Conservation (phyloP, 2,329 filamentous ascomycete genomes). For the Fusarium xyrophilum region DNA sequence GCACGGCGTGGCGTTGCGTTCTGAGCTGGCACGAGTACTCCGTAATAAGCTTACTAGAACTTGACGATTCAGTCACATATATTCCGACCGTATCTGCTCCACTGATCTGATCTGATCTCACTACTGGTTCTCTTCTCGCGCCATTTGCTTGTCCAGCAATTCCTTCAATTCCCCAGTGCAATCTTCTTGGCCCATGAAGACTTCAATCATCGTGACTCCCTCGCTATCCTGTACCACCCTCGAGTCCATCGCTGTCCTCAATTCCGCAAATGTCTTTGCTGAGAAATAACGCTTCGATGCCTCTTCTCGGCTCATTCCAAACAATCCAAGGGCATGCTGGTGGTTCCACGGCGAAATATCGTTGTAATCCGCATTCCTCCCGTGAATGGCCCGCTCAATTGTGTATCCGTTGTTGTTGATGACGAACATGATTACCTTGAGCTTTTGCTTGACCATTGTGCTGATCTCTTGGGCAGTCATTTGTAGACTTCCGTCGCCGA, state of each 20-base stretch:
- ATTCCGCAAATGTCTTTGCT: not conserved
- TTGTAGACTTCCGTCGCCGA: constrained; percentile 8
- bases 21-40: not conserved
- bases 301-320: not conserved
- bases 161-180: constrained; percentile 5
- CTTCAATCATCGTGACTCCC: constrained; percentile 7
- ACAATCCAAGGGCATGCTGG: constrained; percentile 5
- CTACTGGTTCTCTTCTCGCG: not conserved
- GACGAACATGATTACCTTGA: constrained; percentile 10
- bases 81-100: not conserved
- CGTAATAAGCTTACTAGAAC: not conserved
- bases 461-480: constrained; percentile 19
- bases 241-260: constrained; percentile 2
- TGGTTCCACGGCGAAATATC: constrained; percentile 13
- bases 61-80: not conserved
- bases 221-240: not conserved
- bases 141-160: not conserved
- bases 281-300: not conserved
- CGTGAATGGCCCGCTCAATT: constrained; percentile 16
- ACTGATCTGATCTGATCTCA: not conserved
- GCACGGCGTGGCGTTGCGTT: not conserved
- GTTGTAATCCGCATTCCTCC: constrained; percentile 7
- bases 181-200: constrained; percentile 16
- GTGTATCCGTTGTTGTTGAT: constrained; percentile 21
- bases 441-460: constrained; percentile 10